Percentiles rank a stretch among this genome's conserved stretches.
phyloP scores from a whole-genome alignment of 352 stramenopile species.

The Globisporangium viniferum region DNA sequence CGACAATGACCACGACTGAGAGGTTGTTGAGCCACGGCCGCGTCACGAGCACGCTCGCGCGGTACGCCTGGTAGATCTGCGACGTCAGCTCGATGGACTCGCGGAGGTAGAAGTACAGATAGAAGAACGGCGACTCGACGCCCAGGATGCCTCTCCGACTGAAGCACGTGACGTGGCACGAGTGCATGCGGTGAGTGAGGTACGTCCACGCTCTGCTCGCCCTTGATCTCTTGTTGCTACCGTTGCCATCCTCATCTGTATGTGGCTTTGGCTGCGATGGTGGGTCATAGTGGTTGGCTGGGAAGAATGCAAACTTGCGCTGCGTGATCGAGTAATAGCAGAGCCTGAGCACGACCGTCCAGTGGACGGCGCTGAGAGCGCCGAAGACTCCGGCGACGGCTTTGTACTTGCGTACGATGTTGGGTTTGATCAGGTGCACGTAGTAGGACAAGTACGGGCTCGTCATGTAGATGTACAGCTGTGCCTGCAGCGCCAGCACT shows the following conservation, averaged over 20 bases:
- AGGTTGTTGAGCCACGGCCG: slow-evolving; percentile 49
- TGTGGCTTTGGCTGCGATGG: neutral
- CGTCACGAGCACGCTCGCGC: slow-evolving; percentile 37
- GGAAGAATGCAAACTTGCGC: slow-evolving; percentile 22
- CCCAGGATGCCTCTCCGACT: slow-evolving; percentile 27
- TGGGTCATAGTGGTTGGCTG: slow-evolving; percentile 2
- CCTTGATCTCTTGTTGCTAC: neutral
- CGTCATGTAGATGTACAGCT: slow-evolving; percentile 27
- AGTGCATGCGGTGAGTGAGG: slow-evolving; percentile 3
- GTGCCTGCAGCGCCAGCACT: slow-evolving; percentile 21
- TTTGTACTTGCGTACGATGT: slow-evolving; percentile 21
- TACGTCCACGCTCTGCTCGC: neutral
- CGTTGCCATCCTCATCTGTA: neutral
- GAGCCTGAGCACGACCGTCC: slow-evolving; percentile 19
- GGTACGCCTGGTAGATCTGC: slow-evolving; percentile 44
- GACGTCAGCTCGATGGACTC: slow-evolving; percentile 43
- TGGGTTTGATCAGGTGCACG: slow-evolving; percentile 19
- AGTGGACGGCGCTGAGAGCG: slow-evolving; percentile 23
- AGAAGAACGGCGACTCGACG: slow-evolving; percentile 31
- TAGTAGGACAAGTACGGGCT: slow-evolving; percentile 24
- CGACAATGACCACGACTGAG: slow-evolving; percentile 38
- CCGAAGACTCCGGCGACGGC: slow-evolving; percentile 26
- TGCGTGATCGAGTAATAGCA: slow-evolving; percentile 20
- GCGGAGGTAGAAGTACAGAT: slow-evolving; percentile 28
- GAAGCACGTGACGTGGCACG: slow-evolving; percentile 7